phyloP scores from a whole-genome alignment of 2,329 filamentous ascomycete genomes.

The Cordyceps tenuipes region DNA sequence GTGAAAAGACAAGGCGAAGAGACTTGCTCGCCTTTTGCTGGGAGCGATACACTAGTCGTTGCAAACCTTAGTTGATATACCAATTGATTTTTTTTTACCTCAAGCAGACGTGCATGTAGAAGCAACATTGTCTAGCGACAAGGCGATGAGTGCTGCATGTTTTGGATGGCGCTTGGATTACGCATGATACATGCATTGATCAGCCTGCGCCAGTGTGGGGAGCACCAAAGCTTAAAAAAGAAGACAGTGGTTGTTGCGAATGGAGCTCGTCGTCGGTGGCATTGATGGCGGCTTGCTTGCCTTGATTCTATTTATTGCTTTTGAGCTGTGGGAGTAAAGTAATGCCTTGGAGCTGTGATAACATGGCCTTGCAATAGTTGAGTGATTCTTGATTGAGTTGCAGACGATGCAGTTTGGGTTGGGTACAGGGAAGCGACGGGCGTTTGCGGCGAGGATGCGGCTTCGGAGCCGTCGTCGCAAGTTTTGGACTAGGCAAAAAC shows the following conservation, averaged over 20 bases:
- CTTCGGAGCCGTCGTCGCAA: background rate
- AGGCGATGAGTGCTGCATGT: background rate
- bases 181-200: background rate
- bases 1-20: background rate
- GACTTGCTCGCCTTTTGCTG: background rate
- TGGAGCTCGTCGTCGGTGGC: background rate
- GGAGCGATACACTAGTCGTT: background rate
- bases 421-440: background rate
- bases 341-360: background rate
- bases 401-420: too few species aligned
- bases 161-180: too few species aligned
- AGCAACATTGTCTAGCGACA: background rate
- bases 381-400: background rate
- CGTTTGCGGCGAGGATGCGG: too few species aligned
- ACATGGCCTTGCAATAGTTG: too few species aligned
- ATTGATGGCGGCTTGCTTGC: background rate
- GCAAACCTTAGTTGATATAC: constrained; percentile 1
- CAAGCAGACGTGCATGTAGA: background rate
- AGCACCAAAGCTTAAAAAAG: background rate
- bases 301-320: background rate
- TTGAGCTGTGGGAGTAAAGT: too few species aligned
- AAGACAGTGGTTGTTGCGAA: background rate
- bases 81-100: background rate
- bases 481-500: background rate
- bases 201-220: background rate